phyloP scores from a whole-genome alignment of 495 filamentous ascomycete species.

The Bacidia gigantensis region DNA sequence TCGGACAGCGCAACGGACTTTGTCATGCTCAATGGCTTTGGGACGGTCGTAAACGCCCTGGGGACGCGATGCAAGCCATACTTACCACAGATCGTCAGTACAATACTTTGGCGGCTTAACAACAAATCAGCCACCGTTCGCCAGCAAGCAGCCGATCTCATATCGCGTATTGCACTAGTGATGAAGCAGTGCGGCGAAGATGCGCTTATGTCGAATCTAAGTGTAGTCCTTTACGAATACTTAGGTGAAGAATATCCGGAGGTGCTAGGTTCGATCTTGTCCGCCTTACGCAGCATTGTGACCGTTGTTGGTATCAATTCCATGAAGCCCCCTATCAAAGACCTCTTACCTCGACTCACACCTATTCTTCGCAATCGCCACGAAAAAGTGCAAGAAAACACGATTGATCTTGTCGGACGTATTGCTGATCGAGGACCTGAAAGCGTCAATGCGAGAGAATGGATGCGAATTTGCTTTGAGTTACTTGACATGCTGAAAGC shows the following conservation, averaged over 20 bases:
- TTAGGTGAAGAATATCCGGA: slow-evolving; percentile 98
- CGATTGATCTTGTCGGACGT: slow-evolving; percentile 97
- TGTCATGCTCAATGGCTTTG: slow-evolving; percentile 96
- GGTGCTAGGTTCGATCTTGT: slow-evolving; percentile 90
- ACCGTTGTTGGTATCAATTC: slow-evolving; percentile 95
- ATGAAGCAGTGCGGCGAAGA: slow-evolving; percentile 99
- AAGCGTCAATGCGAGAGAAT: slow-evolving; percentile 89
- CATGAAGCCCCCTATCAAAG: slow-evolving; percentile 98
- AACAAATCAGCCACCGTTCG: slow-evolving; percentile 94
- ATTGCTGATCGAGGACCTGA: slow-evolving; percentile 96
- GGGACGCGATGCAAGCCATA: slow-evolving; percentile 92
- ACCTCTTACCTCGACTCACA: slow-evolving; percentile 87
- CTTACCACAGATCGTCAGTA: slow-evolving; percentile 87
- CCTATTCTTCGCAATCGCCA: slow-evolving; percentile 96
- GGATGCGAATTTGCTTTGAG: slow-evolving; percentile 99
- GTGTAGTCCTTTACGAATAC: slow-evolving; percentile 95
- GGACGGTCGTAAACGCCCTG: slow-evolving; percentile 91
- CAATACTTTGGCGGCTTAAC: slow-evolving; percentile 94
- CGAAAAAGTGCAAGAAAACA: slow-evolving; percentile 99
- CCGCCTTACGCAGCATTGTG: slow-evolving; percentile 89
- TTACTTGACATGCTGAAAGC: slow-evolving; percentile 98
- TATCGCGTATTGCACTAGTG: slow-evolving; percentile 91
- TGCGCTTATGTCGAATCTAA: slow-evolving; percentile 86
- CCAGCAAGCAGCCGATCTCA: slow-evolving; percentile 92
- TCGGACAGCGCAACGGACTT: slow-evolving; percentile 71